Conservation (phyloP, 768 basidiomycete genomes). For the Boletus fagicola region DNA sequence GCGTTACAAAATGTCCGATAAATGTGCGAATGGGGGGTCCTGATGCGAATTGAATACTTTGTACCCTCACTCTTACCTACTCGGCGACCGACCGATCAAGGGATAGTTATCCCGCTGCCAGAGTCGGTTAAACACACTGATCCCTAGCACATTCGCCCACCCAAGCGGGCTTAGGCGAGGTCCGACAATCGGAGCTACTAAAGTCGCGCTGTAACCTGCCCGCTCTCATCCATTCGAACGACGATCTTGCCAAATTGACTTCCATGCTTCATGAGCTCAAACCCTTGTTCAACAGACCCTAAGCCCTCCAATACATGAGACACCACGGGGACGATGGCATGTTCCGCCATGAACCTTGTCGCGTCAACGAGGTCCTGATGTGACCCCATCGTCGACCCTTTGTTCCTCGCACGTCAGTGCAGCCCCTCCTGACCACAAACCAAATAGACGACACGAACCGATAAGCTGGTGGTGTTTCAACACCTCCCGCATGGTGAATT, state of each 20-base stretch:
- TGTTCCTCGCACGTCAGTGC: constrained; percentile 17
- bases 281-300: constrained; percentile 63
- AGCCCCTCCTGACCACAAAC: constrained; percentile 1
- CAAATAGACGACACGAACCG: constrained; percentile 42
- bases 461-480: constrained; percentile 71
- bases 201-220: constrained; percentile 27
- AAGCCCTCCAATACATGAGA: constrained; percentile 70
- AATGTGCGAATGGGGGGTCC: constrained; percentile 11
- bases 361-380: constrained; percentile 69
- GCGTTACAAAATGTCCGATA: constrained; percentile 33
- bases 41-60: constrained; percentile 10
- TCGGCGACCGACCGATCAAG: background rate
- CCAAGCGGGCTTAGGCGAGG: background rate
- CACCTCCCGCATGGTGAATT: constrained; percentile 77
- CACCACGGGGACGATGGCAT: constrained; percentile 68
- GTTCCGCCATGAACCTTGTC: constrained; percentile 63
- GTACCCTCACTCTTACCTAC: background rate
- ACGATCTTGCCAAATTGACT: constrained; percentile 81
- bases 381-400: constrained; percentile 86
- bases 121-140: background rate
- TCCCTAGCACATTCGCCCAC: background rate
- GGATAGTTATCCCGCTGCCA: background rate
- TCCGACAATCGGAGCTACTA: constrained; percentile 9
- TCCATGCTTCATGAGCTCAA: constrained; percentile 60
- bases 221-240: constrained; percentile 40